A percentile compares a stretch with the other conserved stretches of the same genome.
phyloP scores from a whole-genome alignment of 2,329 filamentous ascomycete species.

The Verticillium klebahnii region DNA sequence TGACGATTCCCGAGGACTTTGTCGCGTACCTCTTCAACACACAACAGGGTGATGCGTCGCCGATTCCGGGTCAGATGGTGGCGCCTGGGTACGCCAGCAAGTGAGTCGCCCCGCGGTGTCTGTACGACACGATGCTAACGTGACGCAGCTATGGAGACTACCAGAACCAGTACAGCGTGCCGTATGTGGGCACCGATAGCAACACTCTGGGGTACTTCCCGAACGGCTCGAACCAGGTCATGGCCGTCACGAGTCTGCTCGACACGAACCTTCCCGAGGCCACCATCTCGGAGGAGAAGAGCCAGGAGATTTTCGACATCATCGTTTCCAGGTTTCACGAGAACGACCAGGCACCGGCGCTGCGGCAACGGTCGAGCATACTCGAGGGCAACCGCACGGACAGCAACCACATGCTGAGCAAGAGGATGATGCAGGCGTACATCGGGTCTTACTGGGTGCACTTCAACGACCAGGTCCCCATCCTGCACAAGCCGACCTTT shows the following conservation, averaged over 20 bases:
- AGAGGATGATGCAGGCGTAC: slow-evolving; percentile 94
- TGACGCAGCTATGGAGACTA: slow-evolving; percentile 47
- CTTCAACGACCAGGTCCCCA: slow-evolving; percentile 90
- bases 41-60: slow-evolving; percentile 47
- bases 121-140: too few species aligned
- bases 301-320: slow-evolving; percentile 75
- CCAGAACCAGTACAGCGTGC: slow-evolving; percentile 41
- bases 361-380: slow-evolving; percentile 71
- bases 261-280: slow-evolving; percentile 77
- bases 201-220: slow-evolving; percentile 52
- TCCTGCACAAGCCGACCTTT: slow-evolving; percentile 92
- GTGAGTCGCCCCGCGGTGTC: slow-evolving; percentile 4
- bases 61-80: slow-evolving; percentile 44
- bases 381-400: slow-evolving; percentile 72
- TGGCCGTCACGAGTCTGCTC: slow-evolving; percentile 83
- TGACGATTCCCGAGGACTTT: slow-evolving; percentile 80
- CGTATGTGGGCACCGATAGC: slow-evolving; percentile 45
- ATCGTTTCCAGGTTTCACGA: slow-evolving; percentile 81
- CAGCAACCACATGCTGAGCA: slow-evolving; percentile 65
- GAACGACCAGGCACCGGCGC: slow-evolving; percentile 66
- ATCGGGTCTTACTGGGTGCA: slow-evolving; percentile 92
- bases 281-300: slow-evolving; percentile 81
- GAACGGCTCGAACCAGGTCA: slow-evolving; percentile 67
- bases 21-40: slow-evolving; percentile 80
- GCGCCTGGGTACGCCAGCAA: slow-evolving; percentile 32